Conservation (phyloP, 305 asterid genomes). For the Salvia sclarea region DNA sequence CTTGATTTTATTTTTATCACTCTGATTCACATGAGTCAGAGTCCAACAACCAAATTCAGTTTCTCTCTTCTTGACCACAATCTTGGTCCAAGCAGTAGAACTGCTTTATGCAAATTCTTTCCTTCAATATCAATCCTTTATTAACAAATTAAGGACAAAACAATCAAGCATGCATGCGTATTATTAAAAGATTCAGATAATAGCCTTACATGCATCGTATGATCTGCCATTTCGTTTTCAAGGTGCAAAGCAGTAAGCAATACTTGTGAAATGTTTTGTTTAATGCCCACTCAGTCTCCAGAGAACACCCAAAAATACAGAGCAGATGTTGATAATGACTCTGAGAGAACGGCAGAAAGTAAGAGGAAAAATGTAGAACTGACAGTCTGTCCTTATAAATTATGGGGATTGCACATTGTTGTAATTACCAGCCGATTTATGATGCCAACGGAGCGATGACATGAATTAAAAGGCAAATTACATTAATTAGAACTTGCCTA, state of each 20-base stretch:
- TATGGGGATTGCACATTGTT: background rate
- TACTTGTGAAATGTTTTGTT: background rate
- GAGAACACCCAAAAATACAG: slow-evolving; percentile 17
- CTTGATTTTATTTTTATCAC: slow-evolving; percentile 16
- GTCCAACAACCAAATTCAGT: slow-evolving; percentile 3
- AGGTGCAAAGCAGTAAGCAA: slow-evolving; percentile 20
- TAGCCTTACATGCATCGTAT: slow-evolving; percentile 18
- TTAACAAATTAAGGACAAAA: slow-evolving; percentile 9
- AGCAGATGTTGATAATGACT: background rate
- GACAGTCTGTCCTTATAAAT: slow-evolving; percentile 1
- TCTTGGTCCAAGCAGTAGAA: slow-evolving; percentile 7
- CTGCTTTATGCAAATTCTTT: background rate
- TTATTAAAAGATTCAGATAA: slow-evolving; percentile 8
- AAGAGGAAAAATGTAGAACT: background rate
- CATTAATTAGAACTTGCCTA: slow-evolving; percentile 24
- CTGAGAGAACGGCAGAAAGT: background rate
- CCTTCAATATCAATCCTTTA: slow-evolving; percentile 1
- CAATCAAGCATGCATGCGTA: slow-evolving; percentile 13
- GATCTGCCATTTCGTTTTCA: background rate
- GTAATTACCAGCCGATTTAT: slow-evolving; percentile 13
- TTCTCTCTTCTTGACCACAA: slow-evolving; percentile 3
- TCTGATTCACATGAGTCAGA: slow-evolving; percentile 13
- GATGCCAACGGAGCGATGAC: slow-evolving; percentile 13
- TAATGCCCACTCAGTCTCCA: slow-evolving; percentile 15
- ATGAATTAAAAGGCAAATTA: slow-evolving; percentile 8